These are phyloP conservation scores for Metschnikowia borealis DNA, from an alignment of 805 yeast species.

Conservation along the genomic window DNA sequence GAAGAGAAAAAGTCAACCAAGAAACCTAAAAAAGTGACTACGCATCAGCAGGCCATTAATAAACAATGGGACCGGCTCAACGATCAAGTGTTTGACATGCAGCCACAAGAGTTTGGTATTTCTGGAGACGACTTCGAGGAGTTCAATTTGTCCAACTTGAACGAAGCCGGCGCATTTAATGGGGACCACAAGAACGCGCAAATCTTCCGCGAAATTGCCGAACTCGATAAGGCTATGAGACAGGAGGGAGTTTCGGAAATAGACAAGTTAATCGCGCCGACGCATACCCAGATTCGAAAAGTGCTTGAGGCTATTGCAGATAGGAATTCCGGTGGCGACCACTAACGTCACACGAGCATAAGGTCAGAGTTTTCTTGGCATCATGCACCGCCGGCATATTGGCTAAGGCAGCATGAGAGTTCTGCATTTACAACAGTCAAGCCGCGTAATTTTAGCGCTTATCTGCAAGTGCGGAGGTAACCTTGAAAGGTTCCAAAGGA, in stretches of 20 bases:
- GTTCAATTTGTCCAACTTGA: slow-evolving; percentile 27
- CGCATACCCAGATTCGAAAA: slow-evolving; percentile 7
- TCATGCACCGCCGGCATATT: neutral
- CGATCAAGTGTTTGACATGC: slow-evolving; percentile 23
- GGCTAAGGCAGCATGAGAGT: neutral
- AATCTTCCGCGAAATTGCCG: slow-evolving; percentile 12
- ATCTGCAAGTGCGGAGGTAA: neutral
- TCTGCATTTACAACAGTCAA: neutral
- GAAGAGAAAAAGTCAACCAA: slow-evolving; percentile 15
- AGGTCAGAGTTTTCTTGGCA: neutral
- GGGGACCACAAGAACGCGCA: slow-evolving; percentile 7
- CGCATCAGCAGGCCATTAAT: slow-evolving; percentile 21
- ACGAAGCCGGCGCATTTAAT: slow-evolving; percentile 7
- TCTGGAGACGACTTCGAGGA: slow-evolving; percentile 41
- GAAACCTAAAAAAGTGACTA: slow-evolving; percentile 21
- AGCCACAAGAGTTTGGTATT: slow-evolving; percentile 35
- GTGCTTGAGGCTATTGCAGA: slow-evolving; percentile 1
- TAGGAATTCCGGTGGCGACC: neutral
- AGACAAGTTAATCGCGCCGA: slow-evolving; percentile 12
- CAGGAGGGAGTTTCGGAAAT: slow-evolving; percentile 8
- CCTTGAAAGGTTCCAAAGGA: neutral
- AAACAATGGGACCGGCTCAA: slow-evolving; percentile 46
- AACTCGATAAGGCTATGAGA: slow-evolving; percentile 10
- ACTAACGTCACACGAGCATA: neutral
- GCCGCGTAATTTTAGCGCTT: neutral